Conservation (phyloP, 2,329 filamentous ascomycete genomes). For the Spiromastix sp. region DNA sequence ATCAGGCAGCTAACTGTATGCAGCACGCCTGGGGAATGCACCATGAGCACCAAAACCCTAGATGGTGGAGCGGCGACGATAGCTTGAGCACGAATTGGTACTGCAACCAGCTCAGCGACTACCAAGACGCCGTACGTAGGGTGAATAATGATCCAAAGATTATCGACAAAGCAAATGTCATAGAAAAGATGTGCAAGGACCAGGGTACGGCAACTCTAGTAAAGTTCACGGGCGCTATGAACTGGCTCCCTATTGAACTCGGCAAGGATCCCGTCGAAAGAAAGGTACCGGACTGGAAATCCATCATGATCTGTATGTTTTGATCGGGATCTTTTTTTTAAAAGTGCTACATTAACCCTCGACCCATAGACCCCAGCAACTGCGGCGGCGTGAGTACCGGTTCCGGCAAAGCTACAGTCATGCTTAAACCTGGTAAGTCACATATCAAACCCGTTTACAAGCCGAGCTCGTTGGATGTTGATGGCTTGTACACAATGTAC, state of each 20-base stretch:
- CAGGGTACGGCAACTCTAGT: neutral
- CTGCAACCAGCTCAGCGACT: conserved; percentile 3
- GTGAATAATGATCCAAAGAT: neutral
- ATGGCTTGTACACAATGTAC: too few relatives aligned
- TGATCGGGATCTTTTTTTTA: too few relatives aligned
- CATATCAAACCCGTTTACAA: too few relatives aligned
- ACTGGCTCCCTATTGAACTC: conserved; percentile 3
- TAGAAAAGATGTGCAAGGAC: neutral
- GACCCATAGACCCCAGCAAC: neutral
- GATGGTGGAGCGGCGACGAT: conserved; percentile 1
- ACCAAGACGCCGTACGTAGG: neutral
- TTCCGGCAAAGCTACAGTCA: too few relatives aligned
- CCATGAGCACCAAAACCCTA: conserved; percentile 5
- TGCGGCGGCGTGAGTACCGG: too few relatives aligned
- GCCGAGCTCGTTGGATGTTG: too few relatives aligned
- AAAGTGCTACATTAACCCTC: too few relatives aligned
- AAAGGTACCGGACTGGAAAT: conserved; percentile 2
- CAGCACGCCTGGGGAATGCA: conserved; percentile 7
- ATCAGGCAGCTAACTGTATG: neutral
- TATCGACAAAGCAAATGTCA: neutral
- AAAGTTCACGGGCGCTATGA: neutral
- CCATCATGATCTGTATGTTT: conserved; percentile 3
- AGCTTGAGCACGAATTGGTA: too few relatives aligned
- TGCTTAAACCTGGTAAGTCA: too few relatives aligned
- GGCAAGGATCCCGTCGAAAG: neutral